A percentile compares a stretch with the other conserved stretches of the same genome.
Conservation (phyloP, 805 yeast genomes). For the Hemisphaericaspora nanyangensis region DNA sequence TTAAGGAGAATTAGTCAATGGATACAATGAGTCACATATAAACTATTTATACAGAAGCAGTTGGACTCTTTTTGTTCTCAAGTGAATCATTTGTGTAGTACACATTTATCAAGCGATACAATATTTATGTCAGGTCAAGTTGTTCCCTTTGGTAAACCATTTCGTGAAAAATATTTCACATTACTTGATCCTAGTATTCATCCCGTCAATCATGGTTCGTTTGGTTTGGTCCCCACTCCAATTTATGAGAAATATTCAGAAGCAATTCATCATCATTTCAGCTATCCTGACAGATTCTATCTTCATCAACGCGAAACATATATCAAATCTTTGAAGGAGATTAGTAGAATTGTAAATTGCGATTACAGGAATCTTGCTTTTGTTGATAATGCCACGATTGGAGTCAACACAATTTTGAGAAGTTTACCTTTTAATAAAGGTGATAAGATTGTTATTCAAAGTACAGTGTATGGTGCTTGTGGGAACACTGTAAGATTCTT, state of each 20-base stretch:
- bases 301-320: slow-evolving; percentile 17
- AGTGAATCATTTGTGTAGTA: background rate
- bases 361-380: slow-evolving; percentile 48
- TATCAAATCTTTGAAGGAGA: slow-evolving; percentile 33
- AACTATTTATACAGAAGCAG: background rate
- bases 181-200: slow-evolving; percentile 34
- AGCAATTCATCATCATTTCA: slow-evolving; percentile 18
- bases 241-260: slow-evolving; percentile 38
- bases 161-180: slow-evolving; percentile 46
- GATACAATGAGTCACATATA: background rate
- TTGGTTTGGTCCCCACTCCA: slow-evolving; percentile 51
- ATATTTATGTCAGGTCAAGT: slow-evolving; percentile 1
- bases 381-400: slow-evolving; percentile 58
- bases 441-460: slow-evolving; percentile 48
- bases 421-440: slow-evolving; percentile 48
- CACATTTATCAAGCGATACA: no score
- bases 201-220: slow-evolving; percentile 65
- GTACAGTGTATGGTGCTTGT: slow-evolving; percentile 54
- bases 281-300: slow-evolving; percentile 48
- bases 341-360: slow-evolving; percentile 39
- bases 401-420: slow-evolving; percentile 53
- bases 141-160: slow-evolving; percentile 46
- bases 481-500: slow-evolving; percentile 46
- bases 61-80: background rate
- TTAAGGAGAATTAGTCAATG: no score